A percentile compares a stretch with the other conserved stretches of the same genome.
phyloP scores from a whole-genome alignment of 2,329 filamentous ascomycete genomes.

The Chrysoporthe cubensis region DNA sequence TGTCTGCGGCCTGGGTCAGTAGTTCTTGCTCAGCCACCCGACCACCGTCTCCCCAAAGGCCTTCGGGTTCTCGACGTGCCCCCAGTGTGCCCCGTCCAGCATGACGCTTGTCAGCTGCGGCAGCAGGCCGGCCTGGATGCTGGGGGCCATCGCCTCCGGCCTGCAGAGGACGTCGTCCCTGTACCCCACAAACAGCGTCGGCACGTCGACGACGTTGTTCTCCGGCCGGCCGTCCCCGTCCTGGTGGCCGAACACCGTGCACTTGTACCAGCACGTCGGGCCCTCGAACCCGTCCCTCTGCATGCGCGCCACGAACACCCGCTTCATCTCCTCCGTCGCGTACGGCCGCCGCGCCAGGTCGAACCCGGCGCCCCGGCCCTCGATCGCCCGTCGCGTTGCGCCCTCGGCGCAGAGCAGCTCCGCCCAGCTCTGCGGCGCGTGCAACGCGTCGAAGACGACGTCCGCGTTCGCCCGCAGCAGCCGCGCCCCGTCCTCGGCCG shows the following conservation, averaged over 20 bases:
- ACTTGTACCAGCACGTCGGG: conserved; percentile 37
- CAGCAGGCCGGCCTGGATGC: conserved; percentile 33
- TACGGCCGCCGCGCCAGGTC: conserved; percentile 34
- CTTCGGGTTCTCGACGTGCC: conserved; percentile 36
- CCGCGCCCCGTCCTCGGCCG: conserved; percentile 41
- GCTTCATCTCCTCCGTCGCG: conserved; percentile 34
- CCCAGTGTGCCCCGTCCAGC: conserved; percentile 38
- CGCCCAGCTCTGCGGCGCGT: conserved; percentile 40
- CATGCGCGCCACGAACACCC: conserved; percentile 35
- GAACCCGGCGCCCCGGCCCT: conserved; percentile 30
- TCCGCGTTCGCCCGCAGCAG: conserved; percentile 46
- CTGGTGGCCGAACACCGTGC: conserved; percentile 31
- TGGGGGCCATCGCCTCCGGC: conserved; percentile 29
- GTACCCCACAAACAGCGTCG: conserved; percentile 36
- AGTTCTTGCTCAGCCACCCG: conserved; percentile 16
- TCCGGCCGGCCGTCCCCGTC: conserved; percentile 31
- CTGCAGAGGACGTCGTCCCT: conserved; percentile 36
- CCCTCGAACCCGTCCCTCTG: conserved; percentile 35
- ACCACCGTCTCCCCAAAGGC: conserved; percentile 31
- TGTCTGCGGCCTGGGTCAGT: neutral
- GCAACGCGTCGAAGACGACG: conserved; percentile 40
- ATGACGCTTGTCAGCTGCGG: conserved; percentile 34
- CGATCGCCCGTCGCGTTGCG: conserved; percentile 38
- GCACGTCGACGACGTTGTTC: conserved; percentile 32
- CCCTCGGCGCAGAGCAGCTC: conserved; percentile 42